Conservation (phyloP, 306 rosid species). For the Delonix regia region DNA sequence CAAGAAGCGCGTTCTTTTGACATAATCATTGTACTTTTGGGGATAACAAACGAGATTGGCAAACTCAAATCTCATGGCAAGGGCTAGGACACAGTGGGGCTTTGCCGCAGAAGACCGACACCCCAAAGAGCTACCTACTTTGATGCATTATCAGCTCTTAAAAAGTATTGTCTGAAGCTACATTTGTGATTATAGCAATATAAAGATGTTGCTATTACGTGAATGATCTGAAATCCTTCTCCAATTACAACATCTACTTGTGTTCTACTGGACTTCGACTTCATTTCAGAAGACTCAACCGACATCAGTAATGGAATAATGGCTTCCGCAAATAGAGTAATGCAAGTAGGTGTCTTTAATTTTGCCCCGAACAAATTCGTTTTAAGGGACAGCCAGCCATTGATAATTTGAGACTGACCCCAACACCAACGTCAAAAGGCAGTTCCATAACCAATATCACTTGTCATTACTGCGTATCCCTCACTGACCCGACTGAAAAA, state of each 20-base stretch:
- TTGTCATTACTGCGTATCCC: neutral
- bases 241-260: neutral
- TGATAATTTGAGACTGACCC: neutral
- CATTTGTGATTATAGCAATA: no score
- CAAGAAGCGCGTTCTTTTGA: neutral
- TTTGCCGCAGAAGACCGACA: neutral
- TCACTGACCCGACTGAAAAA: neutral
- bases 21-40: neutral
- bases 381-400: neutral
- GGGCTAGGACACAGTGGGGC: no score
- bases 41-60: neutral
- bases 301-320: neutral
- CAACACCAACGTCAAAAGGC: neutral
- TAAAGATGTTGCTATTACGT: neutral
- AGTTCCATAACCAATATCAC: neutral
- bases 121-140: no score
- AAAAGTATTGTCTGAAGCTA: neutral
- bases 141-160: neutral
- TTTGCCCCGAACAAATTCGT: neutral
- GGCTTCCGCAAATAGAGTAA: neutral
- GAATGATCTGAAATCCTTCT: neutral
- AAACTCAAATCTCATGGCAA: neutral
- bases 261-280: neutral
- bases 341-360: neutral
- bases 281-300: neutral